Base-by-base conservation (phyloP, 140 eudicot species). In the Senecio squalidus region DNA sequence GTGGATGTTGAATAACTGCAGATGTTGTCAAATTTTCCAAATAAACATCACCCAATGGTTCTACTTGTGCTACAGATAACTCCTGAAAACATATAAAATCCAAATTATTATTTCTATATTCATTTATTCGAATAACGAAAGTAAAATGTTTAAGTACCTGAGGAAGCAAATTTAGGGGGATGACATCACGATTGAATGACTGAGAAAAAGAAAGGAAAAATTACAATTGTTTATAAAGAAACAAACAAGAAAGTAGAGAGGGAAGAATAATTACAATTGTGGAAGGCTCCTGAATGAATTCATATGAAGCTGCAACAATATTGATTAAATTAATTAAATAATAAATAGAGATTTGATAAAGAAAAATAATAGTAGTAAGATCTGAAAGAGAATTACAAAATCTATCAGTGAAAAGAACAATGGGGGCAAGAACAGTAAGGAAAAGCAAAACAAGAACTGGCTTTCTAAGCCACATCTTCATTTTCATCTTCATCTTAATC, bases 401-500 rank as follows among this genome's bases (percentile, higher is more conserved):
- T 50, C 71, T 80, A 63, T 83, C 79, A 26, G 88, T 82, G 75
- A 64, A 86, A 66, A 86, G 93, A 51, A 83, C 67, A 69, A 86
- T 80, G 10, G 93, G 92, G 39, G 92, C 79, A 45, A 86, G 49
- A 58, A 86, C 92, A 0, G 95, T 80, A 6, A 82, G 18, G 27
- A 75, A 62, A 61, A 86, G 81, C 56, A 83, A 72, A 27, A 60
- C 67, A 0, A 82, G 33, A 1, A 80, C 85, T 6, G 80, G 72
- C 20, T 62, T 77, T 34, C 83, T 52, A 15, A 85, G 14, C 57
- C 69, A 60, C 75, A 66, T 58, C 70, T 74, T 76, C 70, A 61
- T 62, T 61, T 55, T 53, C 58, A 59, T 68, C 53, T 24, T 29
- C 66, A 33, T 17, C 56, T 36, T 58, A n/a, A n/a, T n/a, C n/a